Conservation (phyloP, 2,329 filamentous ascomycete species). For the Alternaria incomplexa region DNA sequence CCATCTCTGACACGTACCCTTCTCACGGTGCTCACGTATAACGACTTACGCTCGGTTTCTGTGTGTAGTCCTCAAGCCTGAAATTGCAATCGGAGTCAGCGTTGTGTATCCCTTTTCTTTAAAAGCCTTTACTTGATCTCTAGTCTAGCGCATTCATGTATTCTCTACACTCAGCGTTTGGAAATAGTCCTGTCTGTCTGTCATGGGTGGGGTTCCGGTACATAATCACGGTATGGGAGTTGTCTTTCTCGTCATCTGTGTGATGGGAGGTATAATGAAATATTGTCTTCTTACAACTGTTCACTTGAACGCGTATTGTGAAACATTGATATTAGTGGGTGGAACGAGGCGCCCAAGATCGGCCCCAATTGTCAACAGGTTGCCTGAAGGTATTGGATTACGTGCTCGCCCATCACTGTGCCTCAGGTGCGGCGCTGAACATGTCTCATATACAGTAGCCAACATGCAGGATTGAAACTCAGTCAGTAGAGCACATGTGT, state of each 20-base stretch:
- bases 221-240: constrained; percentile 20
- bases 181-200: constrained; percentile 16
- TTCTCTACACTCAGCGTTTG: constrained; percentile 18
- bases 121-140: constrained; percentile 33
- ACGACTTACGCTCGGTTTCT: constrained; percentile 27
- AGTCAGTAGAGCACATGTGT: neutral
- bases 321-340: neutral
- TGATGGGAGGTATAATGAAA: constrained; percentile 23
- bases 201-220: constrained; percentile 22
- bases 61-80: constrained; percentile 27
- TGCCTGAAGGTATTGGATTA: neutral
- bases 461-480: neutral
- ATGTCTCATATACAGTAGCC: neutral
- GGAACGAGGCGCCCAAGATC: neutral
- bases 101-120: constrained; percentile 32
- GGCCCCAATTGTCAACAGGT: neutral
- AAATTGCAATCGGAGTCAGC: constrained; percentile 34
- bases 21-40: constrained; percentile 30
- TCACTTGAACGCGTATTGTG: neutral
- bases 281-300: constrained; percentile 9
- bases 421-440: neutral
- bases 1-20: constrained; percentile 16
- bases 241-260: constrained; percentile 22
- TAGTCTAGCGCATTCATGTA: constrained; percentile 30
- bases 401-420: constrained; percentile 5